Conservation (phyloP, 2,329 filamentous ascomycete genomes). For the Scytalidium lignicola region DNA sequence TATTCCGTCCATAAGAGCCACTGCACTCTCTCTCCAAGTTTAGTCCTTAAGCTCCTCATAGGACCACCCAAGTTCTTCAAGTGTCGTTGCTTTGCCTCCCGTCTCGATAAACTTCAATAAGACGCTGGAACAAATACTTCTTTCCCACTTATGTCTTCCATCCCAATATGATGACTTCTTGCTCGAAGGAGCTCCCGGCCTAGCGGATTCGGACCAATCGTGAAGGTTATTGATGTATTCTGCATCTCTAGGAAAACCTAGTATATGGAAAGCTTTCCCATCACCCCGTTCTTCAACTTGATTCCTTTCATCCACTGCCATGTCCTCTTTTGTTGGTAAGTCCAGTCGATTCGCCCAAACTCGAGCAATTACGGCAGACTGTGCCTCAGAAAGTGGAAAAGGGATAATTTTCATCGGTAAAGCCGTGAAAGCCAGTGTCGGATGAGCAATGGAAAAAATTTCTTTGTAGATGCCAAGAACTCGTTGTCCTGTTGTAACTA, state of each 20-base stretch:
- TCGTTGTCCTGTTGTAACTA: conserved; percentile 64
- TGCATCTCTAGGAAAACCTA: conserved; percentile 55
- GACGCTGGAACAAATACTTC: conserved; percentile 62
- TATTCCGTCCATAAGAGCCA: no score
- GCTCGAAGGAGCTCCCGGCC: conserved; percentile 39
- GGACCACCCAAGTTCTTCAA: conserved; percentile 69
- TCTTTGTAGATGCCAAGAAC: conserved; percentile 74
- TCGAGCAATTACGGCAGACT: conserved; percentile 70
- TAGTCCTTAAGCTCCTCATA: conserved; percentile 32
- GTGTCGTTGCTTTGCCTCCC: conserved; percentile 58
- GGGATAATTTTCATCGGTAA: conserved; percentile 84
- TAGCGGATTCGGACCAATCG: conserved; percentile 54
- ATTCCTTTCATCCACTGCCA: conserved; percentile 62
- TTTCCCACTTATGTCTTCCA: conserved; percentile 65
- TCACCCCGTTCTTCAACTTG: conserved; percentile 34
- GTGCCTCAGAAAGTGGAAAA: conserved; percentile 74
- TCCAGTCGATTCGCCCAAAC: conserved; percentile 68
- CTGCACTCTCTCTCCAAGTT: neutral
- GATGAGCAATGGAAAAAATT: conserved; percentile 68
- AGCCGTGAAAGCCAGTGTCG: conserved; percentile 72
- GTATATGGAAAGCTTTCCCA: conserved; percentile 42
- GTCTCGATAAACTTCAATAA: conserved; percentile 65
- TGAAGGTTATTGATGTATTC: conserved; percentile 65
- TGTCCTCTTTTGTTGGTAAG: conserved; percentile 58
- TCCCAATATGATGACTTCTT: conserved; percentile 71